These are phyloP conservation scores for Boehmeria nivea DNA, from an alignment of 306 rosid species.

Conservation along the genomic window DNA sequence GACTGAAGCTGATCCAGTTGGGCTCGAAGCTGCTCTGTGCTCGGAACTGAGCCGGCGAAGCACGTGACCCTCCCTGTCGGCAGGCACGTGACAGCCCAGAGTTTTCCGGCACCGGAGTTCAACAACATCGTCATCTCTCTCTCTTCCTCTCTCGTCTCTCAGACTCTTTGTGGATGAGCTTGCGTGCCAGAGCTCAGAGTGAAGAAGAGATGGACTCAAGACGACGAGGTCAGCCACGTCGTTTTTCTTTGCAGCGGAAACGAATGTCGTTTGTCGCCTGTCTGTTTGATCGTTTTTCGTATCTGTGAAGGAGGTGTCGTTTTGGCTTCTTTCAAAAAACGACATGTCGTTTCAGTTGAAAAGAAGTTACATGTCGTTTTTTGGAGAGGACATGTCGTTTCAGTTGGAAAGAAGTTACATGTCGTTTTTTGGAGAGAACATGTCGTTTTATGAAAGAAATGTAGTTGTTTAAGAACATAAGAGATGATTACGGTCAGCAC, in stretches of 20 bases:
- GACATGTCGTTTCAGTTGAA: neutral
- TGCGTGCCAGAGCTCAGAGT: neutral
- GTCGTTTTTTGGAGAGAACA: too few relatives aligned
- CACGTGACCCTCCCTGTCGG: constrained; percentile 29
- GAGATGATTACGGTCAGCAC: too few relatives aligned
- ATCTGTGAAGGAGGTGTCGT: too few relatives aligned
- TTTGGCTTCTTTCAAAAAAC: neutral
- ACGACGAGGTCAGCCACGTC: neutral
- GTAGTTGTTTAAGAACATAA: too few relatives aligned
- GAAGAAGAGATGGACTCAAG: too few relatives aligned
- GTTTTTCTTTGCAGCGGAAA: neutral
- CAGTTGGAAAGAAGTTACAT: too few relatives aligned
- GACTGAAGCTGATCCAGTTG: constrained; percentile 72
- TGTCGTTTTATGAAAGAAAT: too few relatives aligned
- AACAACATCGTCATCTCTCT: constrained; percentile 21
- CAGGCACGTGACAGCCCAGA: constrained; percentile 38
- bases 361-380: too few relatives aligned
- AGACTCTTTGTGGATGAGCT: neutral
- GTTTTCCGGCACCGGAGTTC: constrained; percentile 28
- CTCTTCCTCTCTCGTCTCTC: constrained; percentile 17
- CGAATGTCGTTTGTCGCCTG: neutral
- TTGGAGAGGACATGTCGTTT: too few relatives aligned
- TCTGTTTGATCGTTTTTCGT: too few relatives aligned
- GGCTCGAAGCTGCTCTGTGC: constrained; percentile 55
- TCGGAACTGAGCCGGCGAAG: constrained; percentile 38